Base-by-base conservation (phyloP, 306 rosid genomes). In the Sindora glabra region DNA sequence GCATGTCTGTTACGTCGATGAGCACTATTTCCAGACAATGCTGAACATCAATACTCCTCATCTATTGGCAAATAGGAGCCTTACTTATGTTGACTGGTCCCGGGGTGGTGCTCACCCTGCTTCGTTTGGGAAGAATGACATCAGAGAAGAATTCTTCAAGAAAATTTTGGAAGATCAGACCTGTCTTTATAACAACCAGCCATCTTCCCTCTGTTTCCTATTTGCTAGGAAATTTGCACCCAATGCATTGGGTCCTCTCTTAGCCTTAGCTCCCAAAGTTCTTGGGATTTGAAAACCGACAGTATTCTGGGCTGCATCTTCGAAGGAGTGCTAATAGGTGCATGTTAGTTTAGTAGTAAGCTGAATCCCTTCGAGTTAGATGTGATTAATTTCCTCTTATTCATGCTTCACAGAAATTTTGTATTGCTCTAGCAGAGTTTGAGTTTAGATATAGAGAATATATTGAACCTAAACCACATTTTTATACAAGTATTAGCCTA, bases 81-180 rank as follows among this genome's bases (percentile, higher is more conserved):
- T 94, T 59, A 84, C 94, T 26, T 89, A 76, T 53, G 97, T 94
- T 17, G 99, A 94, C 68, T 94, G 99, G 99, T 94, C 99, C 0
- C 82, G 99, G 29, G 97, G 97, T 38, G 99, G 97, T 37, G 99
- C 99, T 71, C 99, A 94, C 69, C 99, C 99, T 0, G 99, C 99
- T 65, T 89, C 97, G 2, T 94, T 86, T 10, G 99, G 99, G 34
- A 86, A 84, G 78, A 62, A 51, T 38, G 99, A 94, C 66, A 82
- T 89, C 48, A 86, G 74, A 22, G 88, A 84, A 51, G 94, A 78
- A 47, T 89, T 89, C 77, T 73, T 94, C 69, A 80, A 80, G 81
- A 89, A 66, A 74, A 75, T 82, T 57, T 55, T 67, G 74, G 72
- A 73, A 37, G 65, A 85, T 3, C 77, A 68, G 70, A 60, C 64